Base-by-base conservation (phyloP, 1,284 basidiomycete genomes). In the Abortiporus biennis region DNA sequence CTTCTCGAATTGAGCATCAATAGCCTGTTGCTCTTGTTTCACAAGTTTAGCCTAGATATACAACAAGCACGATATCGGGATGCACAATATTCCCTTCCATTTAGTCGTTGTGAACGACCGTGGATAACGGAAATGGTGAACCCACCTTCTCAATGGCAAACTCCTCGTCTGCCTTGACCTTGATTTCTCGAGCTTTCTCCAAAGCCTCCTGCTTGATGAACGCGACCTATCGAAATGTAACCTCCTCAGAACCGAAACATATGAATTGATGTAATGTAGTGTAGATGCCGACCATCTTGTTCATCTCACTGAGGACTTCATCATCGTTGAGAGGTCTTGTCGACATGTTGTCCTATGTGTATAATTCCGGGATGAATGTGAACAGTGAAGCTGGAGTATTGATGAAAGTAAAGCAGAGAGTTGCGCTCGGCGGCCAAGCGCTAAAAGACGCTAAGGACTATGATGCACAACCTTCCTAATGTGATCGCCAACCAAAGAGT, bases 181-280 rank as follows among this genome's bases (percentile, higher is more conserved):
- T 86, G 53, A 97, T 92, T 69, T 97, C 93, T n/a, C 94, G 74
- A 1, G 91, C 92, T 67, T 97, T 97, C 70, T 97, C 94, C 52
- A 89, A 67, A 2, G 93, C 93, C 65, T 97, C 93, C 64, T 96
- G 93, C 66, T 89, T 92, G 75, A 96, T 96, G 73, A 95, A 96
- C 46, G 90, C 84, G 40, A 95, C 90, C 92, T 94, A 59, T 20
- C 47, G 22, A 39, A 32, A 40, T 27, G 37, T 22, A 30, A 40
- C 22, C 37, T 13, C 24, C 27, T 17, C 29, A 15, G 3, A 24
- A 36, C 43, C 30, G 25, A 15, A 20, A 38, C 27, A 42, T 22
- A 17, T 19, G 15, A 31, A 38, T 15, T 34, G 19, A n/a, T 34
- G 8, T 33, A 12, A 30, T 17, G 17, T 16, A 9, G 22, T 27